Evolutionary conservation across 129 eudicot species (phyloP).

Genomic region (Mikania micrantha): DNA sequence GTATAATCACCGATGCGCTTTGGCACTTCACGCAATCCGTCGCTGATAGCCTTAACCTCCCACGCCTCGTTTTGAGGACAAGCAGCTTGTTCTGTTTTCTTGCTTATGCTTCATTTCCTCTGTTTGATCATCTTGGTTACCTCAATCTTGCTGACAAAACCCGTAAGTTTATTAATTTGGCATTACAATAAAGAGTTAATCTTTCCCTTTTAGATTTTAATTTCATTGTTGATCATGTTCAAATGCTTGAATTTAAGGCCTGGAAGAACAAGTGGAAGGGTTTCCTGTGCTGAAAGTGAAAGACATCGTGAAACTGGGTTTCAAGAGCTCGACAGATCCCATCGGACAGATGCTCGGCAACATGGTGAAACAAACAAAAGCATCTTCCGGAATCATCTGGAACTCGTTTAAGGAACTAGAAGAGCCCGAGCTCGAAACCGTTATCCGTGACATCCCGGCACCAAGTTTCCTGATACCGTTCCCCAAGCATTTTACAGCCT

Average conservation of each 20-base stretch:
- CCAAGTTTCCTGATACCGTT: constrained; percentile 33
- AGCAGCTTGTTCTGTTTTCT: constrained; percentile 27
- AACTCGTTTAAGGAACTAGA: constrained; percentile 40
- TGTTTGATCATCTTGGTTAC: constrained; percentile 32
- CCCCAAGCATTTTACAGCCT: constrained; percentile 25
- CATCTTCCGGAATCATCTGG: constrained; percentile 28
- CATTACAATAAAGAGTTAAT: neutral
- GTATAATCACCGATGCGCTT: constrained; percentile 58
- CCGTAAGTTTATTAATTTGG: neutral
- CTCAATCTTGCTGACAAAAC: constrained; percentile 6
- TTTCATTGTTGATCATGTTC: neutral
- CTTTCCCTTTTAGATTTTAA: neutral
- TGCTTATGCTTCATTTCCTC: constrained; percentile 24
- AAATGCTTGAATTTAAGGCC: neutral
- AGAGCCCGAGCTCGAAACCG: constrained; percentile 6
- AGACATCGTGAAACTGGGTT: constrained; percentile 20
- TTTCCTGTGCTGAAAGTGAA: constrained; percentile 26
- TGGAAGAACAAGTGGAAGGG: constrained; percentile 19
- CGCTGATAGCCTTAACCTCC: constrained; percentile 36
- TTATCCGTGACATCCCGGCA: constrained; percentile 2
- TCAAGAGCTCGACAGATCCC: neutral
- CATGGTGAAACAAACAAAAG: constrained; percentile 26
- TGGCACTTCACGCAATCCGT: constrained; percentile 42
- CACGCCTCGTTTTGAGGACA: constrained; percentile 45
- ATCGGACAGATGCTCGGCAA: neutral